Percentiles rank a stretch among this genome's conserved stretches.
Evolutionary conservation across 2,329 filamentous ascomycete species (phyloP).

Genomic region (Elsinoe australis): DNA sequence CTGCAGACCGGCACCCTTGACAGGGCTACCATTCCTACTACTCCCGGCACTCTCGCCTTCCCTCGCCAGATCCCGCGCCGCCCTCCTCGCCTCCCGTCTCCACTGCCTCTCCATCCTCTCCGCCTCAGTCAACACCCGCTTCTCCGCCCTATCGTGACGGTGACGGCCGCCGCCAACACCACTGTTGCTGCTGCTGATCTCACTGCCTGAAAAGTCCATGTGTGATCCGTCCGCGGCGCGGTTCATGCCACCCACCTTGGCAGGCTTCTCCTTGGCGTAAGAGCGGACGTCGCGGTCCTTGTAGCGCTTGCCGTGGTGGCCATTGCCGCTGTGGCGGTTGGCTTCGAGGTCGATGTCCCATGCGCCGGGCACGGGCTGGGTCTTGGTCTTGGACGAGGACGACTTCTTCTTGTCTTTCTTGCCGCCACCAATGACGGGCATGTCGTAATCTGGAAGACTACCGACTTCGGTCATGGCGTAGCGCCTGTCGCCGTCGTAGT

Average conservation of each 20-base stretch:
- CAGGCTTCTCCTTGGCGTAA: slow-evolving; percentile 80
- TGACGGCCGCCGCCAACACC: neutral
- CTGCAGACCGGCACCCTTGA: neutral
- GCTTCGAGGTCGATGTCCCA: slow-evolving; percentile 15
- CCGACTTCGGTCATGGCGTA: slow-evolving; percentile 28
- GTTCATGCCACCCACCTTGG: slow-evolving; percentile 84
- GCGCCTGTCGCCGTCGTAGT: slow-evolving; percentile 27
- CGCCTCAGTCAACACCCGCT: slow-evolving; percentile 33
- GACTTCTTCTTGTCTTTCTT: neutral
- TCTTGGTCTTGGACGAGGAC: neutral
- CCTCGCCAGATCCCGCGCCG: slow-evolving; percentile 30
- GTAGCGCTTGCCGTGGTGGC: slow-evolving; percentile 42
- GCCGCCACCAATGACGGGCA: neutral
- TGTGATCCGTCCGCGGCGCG: slow-evolving; percentile 67
- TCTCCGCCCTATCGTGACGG: slow-evolving; percentile 34
- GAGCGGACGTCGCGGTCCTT: slow-evolving; percentile 61
- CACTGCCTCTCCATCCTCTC: slow-evolving; percentile 34
- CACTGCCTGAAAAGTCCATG: slow-evolving; percentile 70
- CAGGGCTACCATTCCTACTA: slow-evolving; percentile 4
- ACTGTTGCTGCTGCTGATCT: slow-evolving; percentile 21
- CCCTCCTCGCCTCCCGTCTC: slow-evolving; percentile 35
- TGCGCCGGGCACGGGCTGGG: neutral
- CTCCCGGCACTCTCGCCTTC: slow-evolving; percentile 22
- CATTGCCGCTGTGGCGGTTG: neutral
- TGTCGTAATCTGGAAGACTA: slow-evolving; percentile 12